Base-by-base conservation (phyloP, 2,329 filamentous ascomycete genomes). In the Ascochyta fabae region DNA sequence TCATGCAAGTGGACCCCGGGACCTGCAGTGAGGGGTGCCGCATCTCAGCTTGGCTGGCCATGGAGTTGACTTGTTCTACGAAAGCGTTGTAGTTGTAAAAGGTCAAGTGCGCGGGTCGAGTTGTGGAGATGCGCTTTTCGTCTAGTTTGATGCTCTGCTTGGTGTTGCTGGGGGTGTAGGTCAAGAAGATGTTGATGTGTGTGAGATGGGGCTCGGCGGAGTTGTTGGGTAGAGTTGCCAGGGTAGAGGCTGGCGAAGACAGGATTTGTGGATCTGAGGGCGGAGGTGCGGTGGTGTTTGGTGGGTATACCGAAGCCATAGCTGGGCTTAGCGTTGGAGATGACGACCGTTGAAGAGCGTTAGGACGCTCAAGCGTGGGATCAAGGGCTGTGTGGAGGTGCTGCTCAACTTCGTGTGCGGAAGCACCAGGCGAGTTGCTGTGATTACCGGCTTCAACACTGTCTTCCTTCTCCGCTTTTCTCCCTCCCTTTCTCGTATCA, bases 171-270 rank as follows among this genome's bases (percentile, higher is more conserved):
- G 43, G 15, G 2, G 29, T 35, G n/a, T 58, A 53, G 3, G 60
- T 90, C 61, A 88, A 89, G 68, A 90, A 89, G n/a, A 85, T 84
- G 31, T 81, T 83, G 35, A 84, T 83, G 4, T 83, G 84, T 5
- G 55, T 59, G 8, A 74, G 61, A 15, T 60, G 22, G 3, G 59
- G 60, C 8, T 64, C 53, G 39, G 41, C 44, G 7, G 53, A 15
- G 5, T 46, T 26, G 6, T 19, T 13, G 3, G 38, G 15, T 10
- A 29, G 15, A 10, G 44, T 19, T 50, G 35, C 13, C 33, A 51
- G 6, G 62, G 61, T 10, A 62, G 56, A 41, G 57, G 29, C 12
- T 23, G n/a, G 31, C n/a, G 24, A 24, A 16, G 31, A 49, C 35
- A 58, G 36, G 36, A 41, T 33, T 29, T 22, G 12, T 15, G 16